Conservation (phyloP, 2,329 filamentous ascomycete species). For the Clonostachys chloroleuca region DNA sequence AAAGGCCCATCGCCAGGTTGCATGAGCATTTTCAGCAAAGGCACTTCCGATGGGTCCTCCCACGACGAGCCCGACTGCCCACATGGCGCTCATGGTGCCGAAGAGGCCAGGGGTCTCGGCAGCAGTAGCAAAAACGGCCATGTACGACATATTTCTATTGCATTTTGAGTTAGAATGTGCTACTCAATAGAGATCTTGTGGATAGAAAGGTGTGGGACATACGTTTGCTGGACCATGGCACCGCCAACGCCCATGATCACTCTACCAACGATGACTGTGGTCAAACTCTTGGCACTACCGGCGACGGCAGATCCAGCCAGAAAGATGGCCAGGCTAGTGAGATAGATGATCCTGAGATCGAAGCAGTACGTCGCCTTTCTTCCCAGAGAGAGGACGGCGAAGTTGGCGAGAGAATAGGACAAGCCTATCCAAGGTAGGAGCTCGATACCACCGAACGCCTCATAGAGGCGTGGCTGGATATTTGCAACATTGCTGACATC, state of each 20-base stretch:
- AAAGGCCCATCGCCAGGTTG: constrained; percentile 40
- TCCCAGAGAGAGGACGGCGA: constrained; percentile 23
- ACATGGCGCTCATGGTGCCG: constrained; percentile 16
- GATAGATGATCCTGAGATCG: constrained; percentile 16
- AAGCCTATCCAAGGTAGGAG: constrained; percentile 32
- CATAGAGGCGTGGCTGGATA: constrained; percentile 53
- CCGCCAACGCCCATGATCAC: constrained; percentile 21
- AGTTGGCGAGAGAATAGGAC: constrained; percentile 24
- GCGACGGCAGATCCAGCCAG: constrained; percentile 18
- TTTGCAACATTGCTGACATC: constrained; percentile 43
- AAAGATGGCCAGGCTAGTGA: constrained; percentile 17
- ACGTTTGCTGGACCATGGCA: constrained; percentile 22
- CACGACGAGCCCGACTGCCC: constrained; percentile 12
- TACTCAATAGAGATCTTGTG: constrained; percentile 9
- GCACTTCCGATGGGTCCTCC: constrained; percentile 17
- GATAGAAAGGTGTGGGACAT: constrained; percentile 1
- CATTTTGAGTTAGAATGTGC: constrained; percentile 2
- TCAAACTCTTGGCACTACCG: constrained; percentile 18
- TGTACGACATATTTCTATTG: constrained; percentile 8
- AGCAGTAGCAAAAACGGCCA: constrained; percentile 17
- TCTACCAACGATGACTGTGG: constrained; percentile 21
- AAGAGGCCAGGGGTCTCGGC: constrained; percentile 12
- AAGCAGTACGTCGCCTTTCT: constrained; percentile 23
- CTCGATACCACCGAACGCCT: constrained; percentile 33
- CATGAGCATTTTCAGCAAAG: constrained; percentile 22